phyloP scores from a whole-genome alignment of 2,329 filamentous ascomycete species.

The Lizonia empirigonia region DNA sequence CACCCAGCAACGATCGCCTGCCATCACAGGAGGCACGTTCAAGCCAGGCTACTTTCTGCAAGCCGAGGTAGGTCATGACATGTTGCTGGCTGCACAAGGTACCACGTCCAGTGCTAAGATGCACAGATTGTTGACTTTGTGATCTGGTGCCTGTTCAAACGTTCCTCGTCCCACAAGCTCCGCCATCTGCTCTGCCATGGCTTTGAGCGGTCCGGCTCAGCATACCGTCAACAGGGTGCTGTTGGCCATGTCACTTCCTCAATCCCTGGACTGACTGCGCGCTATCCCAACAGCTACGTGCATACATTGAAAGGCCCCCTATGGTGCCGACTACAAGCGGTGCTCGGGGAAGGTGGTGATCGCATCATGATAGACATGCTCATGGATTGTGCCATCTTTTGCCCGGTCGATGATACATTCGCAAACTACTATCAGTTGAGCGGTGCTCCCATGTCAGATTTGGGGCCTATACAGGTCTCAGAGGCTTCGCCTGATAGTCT shows the following conservation, averaged over 20 bases:
- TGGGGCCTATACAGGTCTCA: slow-evolving; percentile 28
- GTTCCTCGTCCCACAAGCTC: slow-evolving; percentile 60
- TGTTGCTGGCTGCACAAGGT: not conserved
- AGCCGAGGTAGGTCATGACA: slow-evolving; percentile 49
- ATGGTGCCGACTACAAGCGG: slow-evolving; percentile 76
- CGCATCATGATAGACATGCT: slow-evolving; percentile 78
- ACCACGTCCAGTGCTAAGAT: slow-evolving; percentile 19
- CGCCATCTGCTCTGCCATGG: slow-evolving; percentile 85
- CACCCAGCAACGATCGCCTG: slow-evolving; percentile 51
- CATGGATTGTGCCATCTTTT: slow-evolving; percentile 77
- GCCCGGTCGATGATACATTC: slow-evolving; percentile 62
- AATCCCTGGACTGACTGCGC: slow-evolving; percentile 70
- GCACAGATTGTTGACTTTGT: slow-evolving; percentile 57
- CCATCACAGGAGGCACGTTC: slow-evolving; percentile 35
- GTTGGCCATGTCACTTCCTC: slow-evolving; percentile 48
- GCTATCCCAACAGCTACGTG: slow-evolving; percentile 73
- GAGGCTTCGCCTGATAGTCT: not conserved
- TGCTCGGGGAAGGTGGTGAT: slow-evolving; percentile 78
- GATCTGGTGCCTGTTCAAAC: slow-evolving; percentile 77
- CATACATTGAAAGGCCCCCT: slow-evolving; percentile 68
- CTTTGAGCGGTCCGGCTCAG: slow-evolving; percentile 61
- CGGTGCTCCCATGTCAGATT: slow-evolving; percentile 65
- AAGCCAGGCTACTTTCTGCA: slow-evolving; percentile 47
- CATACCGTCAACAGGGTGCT: slow-evolving; percentile 32
- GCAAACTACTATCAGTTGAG: slow-evolving; percentile 79